phyloP scores from a whole-genome alignment of 345 rosid genomes.

The Citrus unshiu region DNA sequence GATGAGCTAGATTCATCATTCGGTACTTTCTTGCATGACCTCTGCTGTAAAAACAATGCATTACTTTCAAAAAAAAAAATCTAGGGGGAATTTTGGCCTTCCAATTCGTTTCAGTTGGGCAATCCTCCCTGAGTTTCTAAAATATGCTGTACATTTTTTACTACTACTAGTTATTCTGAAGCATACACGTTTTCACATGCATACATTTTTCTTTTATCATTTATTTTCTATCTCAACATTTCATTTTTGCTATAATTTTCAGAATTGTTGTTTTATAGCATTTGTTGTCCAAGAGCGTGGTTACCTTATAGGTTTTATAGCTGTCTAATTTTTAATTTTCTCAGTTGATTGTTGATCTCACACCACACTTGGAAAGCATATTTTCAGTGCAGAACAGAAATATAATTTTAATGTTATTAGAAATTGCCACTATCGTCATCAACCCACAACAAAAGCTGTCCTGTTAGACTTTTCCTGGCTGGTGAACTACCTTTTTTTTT shows the following conservation, averaged over 20 bases:
- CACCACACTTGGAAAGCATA: not conserved
- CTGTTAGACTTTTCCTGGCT: not conserved
- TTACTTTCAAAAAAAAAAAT: not conserved
- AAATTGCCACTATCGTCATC: not conserved
- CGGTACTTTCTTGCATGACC: not conserved
- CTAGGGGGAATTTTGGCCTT: not conserved
- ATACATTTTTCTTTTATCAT: not conserved
- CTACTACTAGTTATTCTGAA: not conserved
- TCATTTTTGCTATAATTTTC: not conserved
- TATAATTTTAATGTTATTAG: not conserved
- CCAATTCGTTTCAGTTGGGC: not conserved
- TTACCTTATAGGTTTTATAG: not conserved
- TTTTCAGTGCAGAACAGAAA: not conserved
- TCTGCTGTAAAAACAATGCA: too few relatives aligned
- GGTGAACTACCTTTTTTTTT: not conserved
- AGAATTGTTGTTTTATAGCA: not conserved
- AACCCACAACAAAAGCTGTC: not conserved
- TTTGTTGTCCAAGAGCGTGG: not conserved
- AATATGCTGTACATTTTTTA: not conserved
- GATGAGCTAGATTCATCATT: not conserved
- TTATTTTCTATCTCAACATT: not conserved
- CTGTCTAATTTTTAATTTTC: not conserved
- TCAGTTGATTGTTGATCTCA: not conserved
- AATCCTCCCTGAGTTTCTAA: not conserved
- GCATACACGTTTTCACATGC: not conserved